Evolutionary conservation across 805 yeast genomes (phyloP), one percentile per base, ranked within the genome.

Genomic region (Torulaspora franciscae): DNA sequence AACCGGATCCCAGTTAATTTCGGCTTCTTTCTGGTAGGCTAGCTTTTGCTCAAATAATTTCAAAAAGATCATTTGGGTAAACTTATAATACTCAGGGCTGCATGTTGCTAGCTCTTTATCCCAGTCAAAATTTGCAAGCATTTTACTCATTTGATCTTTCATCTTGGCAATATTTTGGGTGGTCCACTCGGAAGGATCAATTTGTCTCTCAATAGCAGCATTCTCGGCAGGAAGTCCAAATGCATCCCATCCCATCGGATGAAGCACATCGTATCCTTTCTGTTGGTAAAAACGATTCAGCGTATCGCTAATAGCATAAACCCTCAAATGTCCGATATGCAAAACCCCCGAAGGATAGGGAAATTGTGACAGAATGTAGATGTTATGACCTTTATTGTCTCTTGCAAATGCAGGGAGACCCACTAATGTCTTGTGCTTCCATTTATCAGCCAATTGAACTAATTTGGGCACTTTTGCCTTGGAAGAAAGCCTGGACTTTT

Each of bases 171-270:
- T 88, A 61, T 93, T 93, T 11, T 69, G 58, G 33, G 68, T 72
- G 0, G 99, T 93, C 99, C 99, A 93, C 1, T 65, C 74, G 0
- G 79, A 76, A 0, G 99, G 97, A 50, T 79, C 79, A 9, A 87
- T 73, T 1, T 80, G 79, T 49, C 95, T 69, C 62, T 90, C 96
- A 25, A 88, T 81, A 0, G 99, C 99, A 0, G 99, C 99, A 64
- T 93, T 93, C 62, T 93, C 99, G 0, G 99, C 99, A 0, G 99
- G 99, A 23, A 93, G 71, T 1, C 99, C 99, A 72, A 93, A 93
- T 0, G 98, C 95, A 70, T 93, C 99, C 97, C 97, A 93, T 0
- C 99, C 99, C 95, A 93, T 90, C 0, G 98, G 97, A 61, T 93
- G 96, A 2, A 91, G 72, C 10, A 91, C 96, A 30, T 80, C 68